Conservation (phyloP, 2,329 filamentous ascomycete genomes). For the Xylariales sp. region DNA sequence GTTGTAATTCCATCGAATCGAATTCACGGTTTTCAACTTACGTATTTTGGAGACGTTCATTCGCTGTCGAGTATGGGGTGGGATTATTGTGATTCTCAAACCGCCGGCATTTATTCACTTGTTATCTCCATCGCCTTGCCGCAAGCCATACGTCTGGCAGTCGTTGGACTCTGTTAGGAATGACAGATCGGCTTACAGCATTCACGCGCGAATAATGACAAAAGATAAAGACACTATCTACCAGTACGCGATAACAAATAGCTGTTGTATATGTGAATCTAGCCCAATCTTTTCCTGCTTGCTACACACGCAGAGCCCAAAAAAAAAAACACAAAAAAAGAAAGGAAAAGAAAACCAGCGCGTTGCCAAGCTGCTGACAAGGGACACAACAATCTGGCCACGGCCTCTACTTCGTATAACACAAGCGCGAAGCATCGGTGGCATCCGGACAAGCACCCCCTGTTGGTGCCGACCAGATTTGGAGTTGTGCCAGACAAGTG, state of each 20-base stretch:
- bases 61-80: background rate
- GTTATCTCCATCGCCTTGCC: background rate
- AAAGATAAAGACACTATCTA: background rate
- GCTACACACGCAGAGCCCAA: background rate
- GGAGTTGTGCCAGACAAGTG: conserved; percentile 23
- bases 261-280: background rate
- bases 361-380: conserved; percentile 32
- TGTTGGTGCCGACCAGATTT: conserved; percentile 4
- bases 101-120: background rate
- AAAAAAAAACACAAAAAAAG: conserved; percentile 3
- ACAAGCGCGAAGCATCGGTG: conserved; percentile 25
- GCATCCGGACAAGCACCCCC: conserved; percentile 31
- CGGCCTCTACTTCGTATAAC: conserved; percentile 26
- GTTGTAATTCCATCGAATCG: background rate
- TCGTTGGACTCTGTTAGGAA: background rate
- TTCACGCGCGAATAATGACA: background rate
- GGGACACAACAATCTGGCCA: conserved; percentile 26
- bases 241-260: background rate
- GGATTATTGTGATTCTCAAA: background rate
- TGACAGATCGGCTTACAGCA: background rate
- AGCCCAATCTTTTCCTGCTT: conserved; percentile 8
- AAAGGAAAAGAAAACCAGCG: conserved; percentile 20
- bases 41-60: background rate
- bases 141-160: background rate
- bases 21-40: background rate